A percentile compares a stretch with the other conserved stretches of the same genome.
phyloP scores from a whole-genome alignment of 306 rosid genomes.

The Cucumis hystrix region DNA sequence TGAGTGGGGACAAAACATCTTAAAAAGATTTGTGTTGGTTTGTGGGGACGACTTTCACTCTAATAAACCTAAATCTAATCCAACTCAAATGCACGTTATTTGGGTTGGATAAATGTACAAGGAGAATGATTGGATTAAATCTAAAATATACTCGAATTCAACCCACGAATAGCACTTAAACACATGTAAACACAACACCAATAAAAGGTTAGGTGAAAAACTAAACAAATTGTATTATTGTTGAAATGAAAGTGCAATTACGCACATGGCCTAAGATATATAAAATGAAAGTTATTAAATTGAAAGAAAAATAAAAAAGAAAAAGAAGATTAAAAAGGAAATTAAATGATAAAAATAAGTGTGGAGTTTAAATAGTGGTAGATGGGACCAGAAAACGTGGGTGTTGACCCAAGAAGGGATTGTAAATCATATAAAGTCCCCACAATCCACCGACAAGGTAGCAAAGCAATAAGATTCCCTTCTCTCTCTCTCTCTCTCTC shows the following conservation, averaged over 20 bases:
- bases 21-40: too few species aligned
- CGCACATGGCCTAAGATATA: neutral
- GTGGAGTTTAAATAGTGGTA: neutral
- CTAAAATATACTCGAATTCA: too few species aligned
- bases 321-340: neutral
- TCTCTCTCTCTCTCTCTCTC: neutral
- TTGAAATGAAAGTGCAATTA: neutral
- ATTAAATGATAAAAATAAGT: neutral
- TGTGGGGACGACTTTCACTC: too few species aligned
- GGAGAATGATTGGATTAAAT: accelerated
- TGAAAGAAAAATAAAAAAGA: neutral
- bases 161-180: too few species aligned
- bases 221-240: neutral
- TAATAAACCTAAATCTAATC: too few species aligned
- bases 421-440: neutral
- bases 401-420: neutral
- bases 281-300: neutral
- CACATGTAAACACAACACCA: too few species aligned
- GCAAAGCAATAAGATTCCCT: neutral
- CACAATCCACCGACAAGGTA: slow-evolving; percentile 3
- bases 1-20: too few species aligned
- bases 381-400: neutral
- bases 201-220: neutral
- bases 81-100: too few species aligned
- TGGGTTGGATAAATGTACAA: too few species aligned